Percentiles rank a stretch among this genome's conserved stretches.
These are phyloP conservation scores for Suillus subalutaceus DNA, from an alignment of 768 basidiomycete genomes.

Conservation along the genomic window DNA sequence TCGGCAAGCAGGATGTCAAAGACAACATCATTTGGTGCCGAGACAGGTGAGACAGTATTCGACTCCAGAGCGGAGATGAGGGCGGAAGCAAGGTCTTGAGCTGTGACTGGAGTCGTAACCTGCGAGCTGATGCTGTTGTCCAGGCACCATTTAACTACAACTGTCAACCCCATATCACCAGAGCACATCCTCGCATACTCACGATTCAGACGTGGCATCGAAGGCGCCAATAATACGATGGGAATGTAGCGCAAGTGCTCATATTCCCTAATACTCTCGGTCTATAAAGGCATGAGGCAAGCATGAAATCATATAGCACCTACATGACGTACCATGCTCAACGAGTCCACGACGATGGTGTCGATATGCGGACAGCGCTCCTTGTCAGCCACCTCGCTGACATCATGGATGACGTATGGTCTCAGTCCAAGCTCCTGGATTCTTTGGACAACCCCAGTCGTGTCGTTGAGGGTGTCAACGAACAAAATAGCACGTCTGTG, in stretches of 20 bases:
- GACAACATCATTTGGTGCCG: slow-evolving; percentile 80
- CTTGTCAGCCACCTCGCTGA: slow-evolving; percentile 82
- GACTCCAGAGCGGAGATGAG: slow-evolving; percentile 94
- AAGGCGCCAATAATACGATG: slow-evolving; percentile 86
- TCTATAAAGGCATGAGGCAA: slow-evolving; percentile 49
- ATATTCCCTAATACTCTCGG: slow-evolving; percentile 85
- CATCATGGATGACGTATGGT: slow-evolving; percentile 73
- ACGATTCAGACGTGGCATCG: slow-evolving; percentile 76
- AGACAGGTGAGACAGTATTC: slow-evolving; percentile 88
- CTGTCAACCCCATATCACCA: slow-evolving; percentile 9
- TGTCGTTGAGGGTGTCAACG: slow-evolving; percentile 82
- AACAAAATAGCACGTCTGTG: slow-evolving; percentile 87
- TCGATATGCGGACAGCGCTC: slow-evolving; percentile 87
- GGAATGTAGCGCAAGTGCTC: slow-evolving; percentile 97
- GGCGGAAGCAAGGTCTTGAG: slow-evolving; percentile 89
- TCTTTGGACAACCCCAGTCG: slow-evolving; percentile 71
- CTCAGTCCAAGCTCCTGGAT: slow-evolving; percentile 81
- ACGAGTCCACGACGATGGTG: slow-evolving; percentile 92
- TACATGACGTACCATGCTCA: slow-evolving; percentile 67
- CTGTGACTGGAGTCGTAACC: slow-evolving; percentile 86
- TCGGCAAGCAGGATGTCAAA: slow-evolving; percentile 96
- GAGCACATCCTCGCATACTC: slow-evolving; percentile 33
- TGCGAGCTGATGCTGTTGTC: slow-evolving; percentile 97
- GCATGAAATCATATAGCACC: slow-evolving; percentile 1
- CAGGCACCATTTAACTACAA: slow-evolving; percentile 89